Percentiles rank a stretch among this genome's conserved stretches.
Conservation (phyloP, 306 rosid species). For the Vigna nakashimae region DNA sequence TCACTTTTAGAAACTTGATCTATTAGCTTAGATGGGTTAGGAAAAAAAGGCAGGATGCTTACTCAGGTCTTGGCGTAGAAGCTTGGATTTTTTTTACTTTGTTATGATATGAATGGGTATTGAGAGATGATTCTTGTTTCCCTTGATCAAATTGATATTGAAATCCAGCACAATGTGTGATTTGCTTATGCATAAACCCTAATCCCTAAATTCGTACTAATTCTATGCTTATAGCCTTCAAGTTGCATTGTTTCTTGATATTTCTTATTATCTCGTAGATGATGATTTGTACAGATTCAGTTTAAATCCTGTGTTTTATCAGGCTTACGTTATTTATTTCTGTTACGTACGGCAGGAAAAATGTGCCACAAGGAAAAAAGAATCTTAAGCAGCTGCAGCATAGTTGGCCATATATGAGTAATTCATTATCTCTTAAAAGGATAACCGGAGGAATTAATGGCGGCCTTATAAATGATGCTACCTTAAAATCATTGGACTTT, state of each 20-base stretch:
- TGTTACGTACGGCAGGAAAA: slow-evolving; percentile 56
- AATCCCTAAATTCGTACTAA: background rate
- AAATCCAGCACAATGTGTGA: slow-evolving; percentile 6
- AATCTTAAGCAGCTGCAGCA: slow-evolving; percentile 68
- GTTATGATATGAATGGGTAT: background rate
- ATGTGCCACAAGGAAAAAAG: slow-evolving; percentile 55
- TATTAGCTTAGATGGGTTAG: slow-evolving; percentile 30
- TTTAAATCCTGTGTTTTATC: slow-evolving; percentile 24
- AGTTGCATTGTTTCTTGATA: slow-evolving; percentile 29
- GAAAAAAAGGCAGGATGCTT: slow-evolving; percentile 1
- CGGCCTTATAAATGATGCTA: slow-evolving; percentile 82
- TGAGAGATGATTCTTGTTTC: slow-evolving; percentile 11
- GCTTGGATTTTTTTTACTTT: slow-evolving; percentile 16
- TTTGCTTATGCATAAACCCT: slow-evolving; percentile 24
- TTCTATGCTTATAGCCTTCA: slow-evolving; percentile 33
- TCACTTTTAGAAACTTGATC: slow-evolving; percentile 24
- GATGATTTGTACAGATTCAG: slow-evolving; percentile 23
- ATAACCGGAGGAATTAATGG: slow-evolving; percentile 95
- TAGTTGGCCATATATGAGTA: slow-evolving; percentile 73
- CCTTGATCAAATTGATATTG: slow-evolving; percentile 21
- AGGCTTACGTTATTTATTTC: slow-evolving; percentile 21
- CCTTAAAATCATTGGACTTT: slow-evolving; percentile 74
- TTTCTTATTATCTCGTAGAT: slow-evolving; percentile 30
- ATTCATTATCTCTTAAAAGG: slow-evolving; percentile 78
- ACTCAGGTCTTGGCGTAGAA: background rate